Conservation (phyloP, 257 asterid species). For the Solanum raphanifolium region DNA sequence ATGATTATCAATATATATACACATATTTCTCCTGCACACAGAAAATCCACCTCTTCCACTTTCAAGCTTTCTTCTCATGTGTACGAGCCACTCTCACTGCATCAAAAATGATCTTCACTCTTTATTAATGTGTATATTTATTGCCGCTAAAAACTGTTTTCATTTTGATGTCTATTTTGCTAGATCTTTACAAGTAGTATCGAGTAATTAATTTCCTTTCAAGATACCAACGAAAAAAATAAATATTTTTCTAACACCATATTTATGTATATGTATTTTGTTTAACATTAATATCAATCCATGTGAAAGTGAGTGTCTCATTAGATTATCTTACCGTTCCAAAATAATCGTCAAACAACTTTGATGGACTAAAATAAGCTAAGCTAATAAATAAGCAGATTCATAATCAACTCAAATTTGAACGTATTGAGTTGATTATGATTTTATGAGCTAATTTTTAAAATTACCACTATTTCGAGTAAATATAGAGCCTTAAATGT, state of each 20-base stretch:
- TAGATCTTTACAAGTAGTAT: neutral
- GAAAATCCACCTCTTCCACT: neutral
- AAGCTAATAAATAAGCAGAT: no score
- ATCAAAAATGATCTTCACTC: no score
- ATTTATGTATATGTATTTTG: neutral
- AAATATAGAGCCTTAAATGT: neutral
- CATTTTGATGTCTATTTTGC: neutral
- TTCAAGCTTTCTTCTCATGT: neutral
- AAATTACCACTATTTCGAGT: neutral
- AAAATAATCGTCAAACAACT: neutral
- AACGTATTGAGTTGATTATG: neutral
- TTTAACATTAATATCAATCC: neutral
- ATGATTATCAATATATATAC: no score
- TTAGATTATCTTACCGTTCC: neutral
- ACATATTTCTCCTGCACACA: neutral
- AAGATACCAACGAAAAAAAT: neutral
- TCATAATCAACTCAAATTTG: no score
- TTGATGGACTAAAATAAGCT: neutral
- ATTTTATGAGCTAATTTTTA: no score
- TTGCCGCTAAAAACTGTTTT: no score
- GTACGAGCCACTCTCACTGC: neutral
- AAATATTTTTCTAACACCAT: neutral
- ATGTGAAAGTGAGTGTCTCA: neutral
- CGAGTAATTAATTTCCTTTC: neutral
- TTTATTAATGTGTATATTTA: no score